A percentile compares a stretch with the other conserved stretches of the same genome.
phyloP scores from a whole-genome alignment of 2,329 filamentous ascomycete genomes.

The Aureobasidium uvarum region DNA sequence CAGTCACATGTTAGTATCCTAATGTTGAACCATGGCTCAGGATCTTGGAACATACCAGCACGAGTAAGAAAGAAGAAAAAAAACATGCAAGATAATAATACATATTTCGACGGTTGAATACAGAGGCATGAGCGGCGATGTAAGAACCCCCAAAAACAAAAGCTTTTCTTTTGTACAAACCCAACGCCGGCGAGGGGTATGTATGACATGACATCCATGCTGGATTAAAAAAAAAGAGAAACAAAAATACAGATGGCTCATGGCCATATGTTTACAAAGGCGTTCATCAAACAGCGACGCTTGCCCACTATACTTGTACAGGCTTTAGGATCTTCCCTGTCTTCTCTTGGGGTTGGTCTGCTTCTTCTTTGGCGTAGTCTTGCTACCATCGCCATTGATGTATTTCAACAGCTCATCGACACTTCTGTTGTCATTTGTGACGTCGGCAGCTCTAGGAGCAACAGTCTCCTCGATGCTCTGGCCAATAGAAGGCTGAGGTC shows the following conservation, averaged over 20 bases:
- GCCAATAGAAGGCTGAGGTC: constrained; percentile 62
- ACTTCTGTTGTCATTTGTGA: constrained; percentile 53
- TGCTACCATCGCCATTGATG: constrained; percentile 69
- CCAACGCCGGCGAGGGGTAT: constrained; percentile 24
- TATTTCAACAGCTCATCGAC: constrained; percentile 93
- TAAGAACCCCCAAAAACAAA: constrained; percentile 6
- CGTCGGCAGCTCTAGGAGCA: constrained; percentile 15
- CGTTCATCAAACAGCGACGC: neutral
- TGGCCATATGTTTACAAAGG: neutral
- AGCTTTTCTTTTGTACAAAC: constrained; percentile 25
- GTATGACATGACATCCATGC: constrained; percentile 12
- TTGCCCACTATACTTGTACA: neutral
- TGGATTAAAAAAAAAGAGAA: constrained; percentile 1
- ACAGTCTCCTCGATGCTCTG: constrained; percentile 42
- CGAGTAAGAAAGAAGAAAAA: neutral
- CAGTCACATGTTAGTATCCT: too few relatives aligned
- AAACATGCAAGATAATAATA: constrained; percentile 7
- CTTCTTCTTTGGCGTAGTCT: constrained; percentile 47
- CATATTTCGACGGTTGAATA: neutral
- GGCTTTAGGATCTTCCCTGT: constrained; percentile 23
- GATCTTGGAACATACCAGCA: neutral
- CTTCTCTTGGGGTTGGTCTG: constrained; percentile 46
- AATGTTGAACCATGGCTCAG: too few relatives aligned
- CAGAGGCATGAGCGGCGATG: constrained; percentile 22
- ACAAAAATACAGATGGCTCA: constrained; percentile 17